A percentile compares a stretch with the other conserved stretches of the same genome.
These are phyloP conservation scores for Aureobasidium musti DNA, from an alignment of 2,329 filamentous ascomycete genomes.

Conservation along the genomic window DNA sequence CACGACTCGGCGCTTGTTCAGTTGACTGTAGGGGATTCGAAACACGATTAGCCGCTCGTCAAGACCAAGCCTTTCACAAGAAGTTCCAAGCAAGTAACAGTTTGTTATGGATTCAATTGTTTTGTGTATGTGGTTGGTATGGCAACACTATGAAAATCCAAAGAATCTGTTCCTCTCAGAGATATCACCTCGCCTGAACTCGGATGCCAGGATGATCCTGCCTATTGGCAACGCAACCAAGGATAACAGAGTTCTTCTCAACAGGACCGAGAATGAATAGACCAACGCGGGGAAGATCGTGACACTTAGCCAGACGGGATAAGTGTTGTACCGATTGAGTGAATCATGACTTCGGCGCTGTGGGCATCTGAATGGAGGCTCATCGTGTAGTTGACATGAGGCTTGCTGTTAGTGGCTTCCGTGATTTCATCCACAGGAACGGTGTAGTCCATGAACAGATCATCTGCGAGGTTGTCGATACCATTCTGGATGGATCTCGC, in stretches of 20 bases:
- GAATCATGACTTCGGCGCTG: neutral
- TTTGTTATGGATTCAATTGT: neutral
- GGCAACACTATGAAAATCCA: neutral
- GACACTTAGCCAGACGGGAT: neutral
- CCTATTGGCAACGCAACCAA: neutral
- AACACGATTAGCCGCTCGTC: neutral
- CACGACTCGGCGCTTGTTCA: too few relatives aligned
- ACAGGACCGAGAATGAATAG: neutral
- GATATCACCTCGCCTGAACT: neutral
- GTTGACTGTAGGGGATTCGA: neutral
- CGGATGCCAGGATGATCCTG: neutral
- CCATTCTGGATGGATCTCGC: slow-evolving; percentile 40
- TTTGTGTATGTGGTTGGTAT: neutral
- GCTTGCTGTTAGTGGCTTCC: slow-evolving; percentile 20
- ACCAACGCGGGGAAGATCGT: neutral
- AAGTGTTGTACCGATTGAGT: neutral
- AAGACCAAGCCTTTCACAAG: too few relatives aligned
- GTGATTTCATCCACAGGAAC: neutral
- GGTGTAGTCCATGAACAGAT: slow-evolving; percentile 23
- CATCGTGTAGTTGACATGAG: slow-evolving; percentile 26
- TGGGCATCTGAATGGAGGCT: slow-evolving; percentile 7
- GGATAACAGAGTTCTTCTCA: neutral
- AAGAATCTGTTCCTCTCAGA: neutral
- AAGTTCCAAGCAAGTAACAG: neutral
- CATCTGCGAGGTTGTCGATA: slow-evolving; percentile 30